phyloP scores from a whole-genome alignment of 306 rosid species.

The Carpinus viminea region DNA sequence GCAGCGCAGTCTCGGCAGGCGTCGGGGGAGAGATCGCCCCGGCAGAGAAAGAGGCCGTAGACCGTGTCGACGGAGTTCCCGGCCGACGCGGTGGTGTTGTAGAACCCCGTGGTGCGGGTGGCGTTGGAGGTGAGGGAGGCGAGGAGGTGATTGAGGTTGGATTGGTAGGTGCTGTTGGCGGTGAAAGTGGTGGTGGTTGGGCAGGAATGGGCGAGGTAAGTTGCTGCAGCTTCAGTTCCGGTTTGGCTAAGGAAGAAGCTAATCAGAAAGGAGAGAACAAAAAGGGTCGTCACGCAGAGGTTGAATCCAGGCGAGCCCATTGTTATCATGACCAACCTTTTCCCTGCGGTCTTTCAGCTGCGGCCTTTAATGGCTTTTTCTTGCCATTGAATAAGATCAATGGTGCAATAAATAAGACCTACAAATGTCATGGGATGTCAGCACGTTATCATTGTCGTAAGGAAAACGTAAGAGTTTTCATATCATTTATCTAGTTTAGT shows the following conservation, averaged over 20 bases:
- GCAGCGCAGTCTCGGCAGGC: constrained; percentile 46
- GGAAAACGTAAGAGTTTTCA: too few species aligned
- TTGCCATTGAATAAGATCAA: too few species aligned
- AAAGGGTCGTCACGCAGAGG: neutral
- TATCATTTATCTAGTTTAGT: too few species aligned
- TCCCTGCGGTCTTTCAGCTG: neutral
- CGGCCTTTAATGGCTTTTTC: too few species aligned
- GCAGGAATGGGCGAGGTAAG: neutral
- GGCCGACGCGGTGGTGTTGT: constrained; percentile 31
- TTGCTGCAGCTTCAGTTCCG: neutral
- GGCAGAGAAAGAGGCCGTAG: constrained; percentile 53
- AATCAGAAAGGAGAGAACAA: neutral
- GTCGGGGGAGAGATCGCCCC: constrained; percentile 34
- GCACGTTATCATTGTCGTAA: too few species aligned
- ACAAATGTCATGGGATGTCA: too few species aligned
- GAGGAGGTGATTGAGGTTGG: constrained; percentile 6
- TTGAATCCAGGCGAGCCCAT: neutral
- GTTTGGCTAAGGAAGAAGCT: neutral
- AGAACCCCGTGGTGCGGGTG: constrained; percentile 5
- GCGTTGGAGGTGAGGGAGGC: constrained; percentile 9
- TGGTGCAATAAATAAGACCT: too few species aligned
- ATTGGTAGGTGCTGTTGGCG: constrained; percentile 35
- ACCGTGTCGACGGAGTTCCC: constrained; percentile 26
- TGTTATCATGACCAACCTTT: neutral
- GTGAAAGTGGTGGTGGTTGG: constrained; percentile 30